These are phyloP conservation scores for Russula vinacea DNA, from an alignment of 768 basidiomycete genomes.

Conservation along the genomic window DNA sequence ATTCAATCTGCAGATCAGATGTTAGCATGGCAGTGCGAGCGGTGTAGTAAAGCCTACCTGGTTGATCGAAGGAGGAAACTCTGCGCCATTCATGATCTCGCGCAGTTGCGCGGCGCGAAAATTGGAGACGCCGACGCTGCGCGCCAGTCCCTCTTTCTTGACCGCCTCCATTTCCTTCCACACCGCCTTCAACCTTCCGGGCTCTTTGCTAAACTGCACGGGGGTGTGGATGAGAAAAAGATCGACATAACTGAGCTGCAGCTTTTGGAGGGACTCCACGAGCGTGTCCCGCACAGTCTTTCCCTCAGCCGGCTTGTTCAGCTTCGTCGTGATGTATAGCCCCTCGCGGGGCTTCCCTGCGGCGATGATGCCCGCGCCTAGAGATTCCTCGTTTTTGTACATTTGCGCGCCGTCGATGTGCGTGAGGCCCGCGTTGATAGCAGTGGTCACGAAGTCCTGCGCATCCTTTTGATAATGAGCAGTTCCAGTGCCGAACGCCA, in stretches of 20 bases:
- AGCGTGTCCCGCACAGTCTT: slow-evolving; percentile 41
- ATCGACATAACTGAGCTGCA: slow-evolving; percentile 43
- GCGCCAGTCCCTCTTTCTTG: slow-evolving; percentile 42
- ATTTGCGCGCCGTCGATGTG: slow-evolving; percentile 43
- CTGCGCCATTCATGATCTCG: slow-evolving; percentile 44
- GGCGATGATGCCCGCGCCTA: slow-evolving; percentile 37
- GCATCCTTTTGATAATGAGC: slow-evolving; percentile 37
- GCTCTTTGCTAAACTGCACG: slow-evolving; percentile 19
- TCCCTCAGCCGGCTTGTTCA: slow-evolving; percentile 35
- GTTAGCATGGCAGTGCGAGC: background rate
- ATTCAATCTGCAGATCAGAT: slow-evolving; percentile 43
- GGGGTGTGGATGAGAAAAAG: slow-evolving; percentile 48
- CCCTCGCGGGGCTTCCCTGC: slow-evolving; percentile 39
- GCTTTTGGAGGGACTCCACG: slow-evolving; percentile 41
- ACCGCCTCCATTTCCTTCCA: slow-evolving; percentile 47
- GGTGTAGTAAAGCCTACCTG: slow-evolving; percentile 40
- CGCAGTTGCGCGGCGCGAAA: slow-evolving; percentile 45
- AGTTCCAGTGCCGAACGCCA: slow-evolving; percentile 43
- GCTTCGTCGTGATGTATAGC: slow-evolving; percentile 48
- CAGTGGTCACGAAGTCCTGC: slow-evolving; percentile 32
- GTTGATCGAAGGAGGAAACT: slow-evolving; percentile 50
- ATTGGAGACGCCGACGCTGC: slow-evolving; percentile 55
- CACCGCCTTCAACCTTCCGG: slow-evolving; percentile 36
- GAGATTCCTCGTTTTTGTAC: slow-evolving; percentile 41
- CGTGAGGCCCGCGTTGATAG: slow-evolving; percentile 39